These are phyloP conservation scores for Hygrophila difformis DNA, from an alignment of 257 asterid species.

Conservation along the genomic window DNA sequence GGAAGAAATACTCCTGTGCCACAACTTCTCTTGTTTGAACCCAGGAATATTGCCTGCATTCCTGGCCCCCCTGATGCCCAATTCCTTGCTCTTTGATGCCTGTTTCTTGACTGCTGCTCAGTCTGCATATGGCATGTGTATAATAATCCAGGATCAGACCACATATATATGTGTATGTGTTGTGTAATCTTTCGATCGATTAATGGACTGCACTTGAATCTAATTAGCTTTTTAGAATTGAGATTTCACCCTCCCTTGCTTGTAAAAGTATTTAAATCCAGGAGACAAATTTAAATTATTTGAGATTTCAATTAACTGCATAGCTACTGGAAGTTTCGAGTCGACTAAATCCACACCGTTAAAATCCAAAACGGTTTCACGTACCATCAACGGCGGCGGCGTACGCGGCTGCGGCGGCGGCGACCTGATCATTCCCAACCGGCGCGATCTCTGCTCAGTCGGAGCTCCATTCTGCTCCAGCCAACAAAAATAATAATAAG, in stretches of 20 bases:
- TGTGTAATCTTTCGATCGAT: too few relatives aligned
- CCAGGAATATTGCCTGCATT: conserved; percentile 55
- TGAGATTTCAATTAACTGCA: too few relatives aligned
- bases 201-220: too few relatives aligned
- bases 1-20: conserved; percentile 76
- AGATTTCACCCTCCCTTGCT: too few relatives aligned
- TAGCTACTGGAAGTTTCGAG: too few relatives aligned
- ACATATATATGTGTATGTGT: too few relatives aligned
- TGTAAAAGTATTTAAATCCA: too few relatives aligned
- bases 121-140: neutral
- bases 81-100: conserved; percentile 13
- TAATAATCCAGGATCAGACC: neutral
- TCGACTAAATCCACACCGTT: neutral
- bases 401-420: conserved; percentile 4
- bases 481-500: conserved; percentile 13
- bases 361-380: neutral
- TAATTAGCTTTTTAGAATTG: too few relatives aligned
- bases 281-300: too few relatives aligned
- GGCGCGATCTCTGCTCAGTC: conserved; percentile 10
- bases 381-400: conserved; percentile 14
- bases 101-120: conserved; percentile 9
- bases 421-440: conserved; percentile 21
- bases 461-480: conserved; percentile 19
- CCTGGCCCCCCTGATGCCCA: conserved; percentile 34
- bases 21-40: conserved; percentile 23